Evolutionary conservation across 2,329 filamentous ascomycete species (phyloP).

Genomic region (Aspergillus pseudoterreus): DNA sequence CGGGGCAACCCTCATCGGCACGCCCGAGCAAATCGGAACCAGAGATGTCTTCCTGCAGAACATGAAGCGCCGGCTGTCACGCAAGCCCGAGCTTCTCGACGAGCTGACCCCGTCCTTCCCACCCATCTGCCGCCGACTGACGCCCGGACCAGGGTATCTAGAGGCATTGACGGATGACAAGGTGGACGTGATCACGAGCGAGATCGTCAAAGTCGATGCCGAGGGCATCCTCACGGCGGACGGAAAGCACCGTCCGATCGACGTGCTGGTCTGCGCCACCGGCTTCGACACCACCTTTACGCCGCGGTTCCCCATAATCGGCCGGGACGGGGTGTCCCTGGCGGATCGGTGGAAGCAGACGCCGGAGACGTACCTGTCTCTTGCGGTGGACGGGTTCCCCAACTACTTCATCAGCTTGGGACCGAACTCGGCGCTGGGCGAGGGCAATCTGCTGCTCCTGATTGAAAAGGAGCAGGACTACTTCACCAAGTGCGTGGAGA

Average conservation of each 20-base stretch:
- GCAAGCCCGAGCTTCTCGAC: constrained; percentile 32
- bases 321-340: constrained; percentile 24
- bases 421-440: constrained; percentile 30
- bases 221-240: constrained; percentile 33
- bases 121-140: constrained; percentile 7
- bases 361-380: constrained; percentile 34
- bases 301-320: constrained; percentile 33
- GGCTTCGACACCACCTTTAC: constrained; percentile 36
- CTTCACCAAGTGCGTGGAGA: constrained; percentile 29
- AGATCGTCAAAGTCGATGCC: constrained; percentile 45
- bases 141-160: neutral
- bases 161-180: neutral
- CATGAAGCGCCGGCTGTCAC: constrained; percentile 31
- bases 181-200: constrained; percentile 42
- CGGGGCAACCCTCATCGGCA: constrained; percentile 23
- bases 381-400: constrained; percentile 32
- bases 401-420: constrained; percentile 34
- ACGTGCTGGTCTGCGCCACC: constrained; percentile 37
- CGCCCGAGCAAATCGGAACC: constrained; percentile 24
- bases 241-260: constrained; percentile 29
- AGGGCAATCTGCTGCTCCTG: constrained; percentile 32
- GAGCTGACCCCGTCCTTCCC: constrained; percentile 34
- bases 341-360: constrained; percentile 28
- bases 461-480: constrained; percentile 33
- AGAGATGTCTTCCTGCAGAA: constrained; percentile 24